Base-by-base conservation (phyloP, 768 basidiomycete genomes). In the Ramaria sp. region DNA sequence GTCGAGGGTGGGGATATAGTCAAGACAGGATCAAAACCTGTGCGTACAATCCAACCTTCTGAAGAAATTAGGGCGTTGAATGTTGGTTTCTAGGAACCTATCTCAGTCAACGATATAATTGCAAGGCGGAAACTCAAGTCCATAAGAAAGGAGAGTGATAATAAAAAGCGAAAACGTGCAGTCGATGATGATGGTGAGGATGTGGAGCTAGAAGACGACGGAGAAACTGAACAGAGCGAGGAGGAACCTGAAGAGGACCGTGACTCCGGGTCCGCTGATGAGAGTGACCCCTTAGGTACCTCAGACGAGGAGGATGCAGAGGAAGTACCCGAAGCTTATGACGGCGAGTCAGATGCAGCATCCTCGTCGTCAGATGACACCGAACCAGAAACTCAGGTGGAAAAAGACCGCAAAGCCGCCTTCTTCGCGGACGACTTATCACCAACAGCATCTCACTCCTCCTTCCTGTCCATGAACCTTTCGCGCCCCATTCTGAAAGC, bases 401-500 rank as follows among this genome's bases (percentile, higher is more conserved):
- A 85, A 59, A 76, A 74, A 51, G 81, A 77, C 51, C 81, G 90
- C 53, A 95, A 96, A 72, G 80, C 82, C 22, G 91, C 89, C 13
- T 98, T 89, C 70, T 97, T 96, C 69, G 85, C 89, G 60, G 66
- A 65, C 20, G 76, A 79, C 52, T 66, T 74, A 42, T 65, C 69
- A 48, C 72, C 72, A 10, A 61, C 71, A 12, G 74, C 81, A 61
- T 66, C 71, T n/a, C 83, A 90, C 63, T 68, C 80, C 37, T 91
- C 94, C 15, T 96, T 96, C 74, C 71, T 91, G 38, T 81, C 86
- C 9, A 93, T 96, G 91, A 95, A 94, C 68, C 78, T 99, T 30
- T 97, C 96, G 0, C 87, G 96, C 30, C 96, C 93, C 1, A 78
- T 98, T 46, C 78, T 96, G 52, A 95, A 93, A 65, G 88, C 94